These are phyloP conservation scores for Penicillium rolfsii DNA, from an alignment of 2,329 filamentous ascomycete species.

Conservation along the genomic window DNA sequence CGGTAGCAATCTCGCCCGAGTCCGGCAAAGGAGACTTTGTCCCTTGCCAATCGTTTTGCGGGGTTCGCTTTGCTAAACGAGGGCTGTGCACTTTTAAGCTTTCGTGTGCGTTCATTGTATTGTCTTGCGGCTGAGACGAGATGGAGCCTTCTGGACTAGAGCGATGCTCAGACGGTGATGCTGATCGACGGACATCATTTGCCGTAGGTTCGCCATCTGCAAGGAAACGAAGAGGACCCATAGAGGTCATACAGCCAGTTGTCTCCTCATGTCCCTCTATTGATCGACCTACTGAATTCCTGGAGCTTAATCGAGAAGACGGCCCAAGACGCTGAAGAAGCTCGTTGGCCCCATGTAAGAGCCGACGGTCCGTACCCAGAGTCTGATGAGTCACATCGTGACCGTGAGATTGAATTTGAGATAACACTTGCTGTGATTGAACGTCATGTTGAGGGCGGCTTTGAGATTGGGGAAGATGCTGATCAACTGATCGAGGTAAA, in stretches of 20 bases:
- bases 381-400: neutral
- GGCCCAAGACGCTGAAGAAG: conserved; percentile 18
- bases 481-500: neutral
- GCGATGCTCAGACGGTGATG: neutral
- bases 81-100: neutral
- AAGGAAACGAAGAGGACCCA: neutral
- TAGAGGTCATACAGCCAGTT: neutral
- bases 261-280: neutral
- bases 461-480: conserved; percentile 23
- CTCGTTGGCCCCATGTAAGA: conserved; percentile 3
- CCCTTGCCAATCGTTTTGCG: neutral
- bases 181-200: neutral
- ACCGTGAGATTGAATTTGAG: conserved; percentile 13
- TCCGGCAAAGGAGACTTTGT: neutral
- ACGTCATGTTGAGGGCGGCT: neutral
- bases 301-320: neutral
- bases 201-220: neutral
- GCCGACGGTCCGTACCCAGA: neutral
- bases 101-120: too few relatives aligned
- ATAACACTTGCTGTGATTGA: conserved; percentile 19
- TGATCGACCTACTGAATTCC: neutral
- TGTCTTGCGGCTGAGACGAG: conserved; percentile 3
- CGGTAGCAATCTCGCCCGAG: neutral
- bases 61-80: neutral
- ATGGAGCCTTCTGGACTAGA: conserved; percentile 1